phyloP scores from a whole-genome alignment of 495 filamentous ascomycete genomes.

The Neurospora discreta region DNA sequence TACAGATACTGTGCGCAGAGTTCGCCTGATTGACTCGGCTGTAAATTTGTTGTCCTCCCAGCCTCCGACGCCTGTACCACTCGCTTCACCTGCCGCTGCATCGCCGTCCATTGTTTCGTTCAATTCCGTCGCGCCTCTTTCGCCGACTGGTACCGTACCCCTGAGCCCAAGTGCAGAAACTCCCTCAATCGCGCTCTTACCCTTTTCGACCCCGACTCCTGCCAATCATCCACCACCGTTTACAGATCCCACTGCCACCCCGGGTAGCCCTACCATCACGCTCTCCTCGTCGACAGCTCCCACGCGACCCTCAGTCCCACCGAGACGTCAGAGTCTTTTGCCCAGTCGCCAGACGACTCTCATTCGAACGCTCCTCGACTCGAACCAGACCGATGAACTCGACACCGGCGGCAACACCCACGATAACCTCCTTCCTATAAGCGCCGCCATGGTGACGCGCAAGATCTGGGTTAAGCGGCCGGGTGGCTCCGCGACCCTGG shows the following conservation, averaged over 20 bases:
- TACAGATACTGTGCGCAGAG: background rate
- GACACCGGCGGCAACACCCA: conserved; percentile 16
- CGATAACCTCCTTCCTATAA: conserved; percentile 29
- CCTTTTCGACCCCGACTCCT: background rate
- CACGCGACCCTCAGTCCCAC: conserved; percentile 16
- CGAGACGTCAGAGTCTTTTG: conserved; percentile 35
- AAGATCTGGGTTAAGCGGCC: conserved; percentile 93
- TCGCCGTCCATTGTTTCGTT: background rate
- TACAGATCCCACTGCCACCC: background rate
- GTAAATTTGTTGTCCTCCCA: background rate
- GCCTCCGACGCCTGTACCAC: conserved; percentile 1
- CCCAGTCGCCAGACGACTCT: conserved; percentile 35
- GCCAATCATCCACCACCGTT: conserved; percentile 1
- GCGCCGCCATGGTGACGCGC: conserved; percentile 49
- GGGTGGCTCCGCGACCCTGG: conserved; percentile 72
- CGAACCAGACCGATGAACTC: conserved; percentile 21
- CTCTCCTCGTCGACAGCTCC: conserved; percentile 11
- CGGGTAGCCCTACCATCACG: conserved; percentile 2
- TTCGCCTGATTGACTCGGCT: conserved; percentile 15
- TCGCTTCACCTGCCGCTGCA: background rate
- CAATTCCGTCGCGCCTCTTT: background rate
- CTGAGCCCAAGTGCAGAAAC: background rate
- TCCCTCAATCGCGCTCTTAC: background rate
- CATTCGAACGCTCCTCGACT: conserved; percentile 35
- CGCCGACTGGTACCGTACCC: background rate